Base-by-base conservation (phyloP, 1,284 basidiomycete species). In the Flammula alnicola region DNA sequence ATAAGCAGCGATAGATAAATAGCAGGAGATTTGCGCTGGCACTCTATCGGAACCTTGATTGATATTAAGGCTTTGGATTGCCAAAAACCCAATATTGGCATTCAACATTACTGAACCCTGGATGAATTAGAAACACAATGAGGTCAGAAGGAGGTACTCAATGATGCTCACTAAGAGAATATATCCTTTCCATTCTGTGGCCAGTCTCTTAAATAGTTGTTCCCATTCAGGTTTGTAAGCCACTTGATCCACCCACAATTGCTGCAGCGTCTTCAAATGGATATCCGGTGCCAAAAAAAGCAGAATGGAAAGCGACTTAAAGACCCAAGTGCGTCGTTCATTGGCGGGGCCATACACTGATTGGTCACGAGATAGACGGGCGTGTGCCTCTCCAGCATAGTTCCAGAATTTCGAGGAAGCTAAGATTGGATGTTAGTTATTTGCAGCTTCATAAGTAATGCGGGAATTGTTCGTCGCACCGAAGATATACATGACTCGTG, bases 371-470 rank as follows among this genome's bases (percentile, higher is more conserved):
- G 69, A 63, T 5, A 83, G 68, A 0, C 84, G 78, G 0, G 77
- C 80, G 20, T 72, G 72, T 0, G 71, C 64, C 56, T 83, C 74
- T 2, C 83, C 84, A 17, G 80, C 61, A 54, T 75, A 78, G 55
- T 85, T 73, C 6, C 77, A 30, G 57, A 78, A 83, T 29, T 70
- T 70, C 25, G 76, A 68, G 12, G 64, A 63, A 2, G 60, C 78
- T 80, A 36, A 19, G 30, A 27, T 26, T 16, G 12, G 2, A 3
- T 14, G 16, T 19, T 3, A 23, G 70, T 70, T 55, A 63, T 67
- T 25, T 58, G 42, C 29, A 20, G 1, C 11, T 10, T 1, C 30
- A 9, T 12, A 9, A 11, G 12, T 9, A 32, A 12, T 16, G 30
- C 30, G 8, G 30, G 16, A 30, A 30, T 12, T 11, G 8, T 32